Conservation (phyloP, 352 stramenopile genomes). For the Globisporangium heterothallicum region DNA sequence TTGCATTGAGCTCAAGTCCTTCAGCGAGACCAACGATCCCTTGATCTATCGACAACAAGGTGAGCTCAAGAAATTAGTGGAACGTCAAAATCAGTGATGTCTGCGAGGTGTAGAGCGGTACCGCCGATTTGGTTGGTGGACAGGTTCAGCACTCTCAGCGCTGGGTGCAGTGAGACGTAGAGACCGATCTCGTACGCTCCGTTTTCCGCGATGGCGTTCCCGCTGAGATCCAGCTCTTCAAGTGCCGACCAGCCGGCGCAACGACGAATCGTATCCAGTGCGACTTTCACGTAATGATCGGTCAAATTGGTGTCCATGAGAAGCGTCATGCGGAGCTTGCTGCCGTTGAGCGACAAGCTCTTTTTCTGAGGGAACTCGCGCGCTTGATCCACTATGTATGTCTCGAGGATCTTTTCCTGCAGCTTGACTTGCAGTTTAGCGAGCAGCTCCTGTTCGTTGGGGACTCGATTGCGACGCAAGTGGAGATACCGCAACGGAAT, state of each 20-base stretch:
- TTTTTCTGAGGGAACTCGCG: neutral
- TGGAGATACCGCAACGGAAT: conserved; percentile 42
- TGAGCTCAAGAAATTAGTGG: no score
- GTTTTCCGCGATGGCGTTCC: conserved; percentile 36
- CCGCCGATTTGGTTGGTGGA: conserved; percentile 45
- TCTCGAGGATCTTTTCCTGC: conserved; percentile 42
- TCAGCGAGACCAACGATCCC: conserved; percentile 30
- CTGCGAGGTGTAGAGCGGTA: no score
- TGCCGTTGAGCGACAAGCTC: conserved; percentile 21
- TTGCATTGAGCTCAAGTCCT: conserved; percentile 37
- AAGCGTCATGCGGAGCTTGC: conserved; percentile 17
- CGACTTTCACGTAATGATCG: conserved; percentile 26
- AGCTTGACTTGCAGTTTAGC: conserved; percentile 25
- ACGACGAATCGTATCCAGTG: conserved; percentile 17
- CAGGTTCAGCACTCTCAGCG: conserved; percentile 41
- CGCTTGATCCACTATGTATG: conserved; percentile 10
- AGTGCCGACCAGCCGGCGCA: conserved; percentile 19
- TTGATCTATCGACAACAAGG: conserved; percentile 22
- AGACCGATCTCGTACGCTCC: conserved; percentile 34
- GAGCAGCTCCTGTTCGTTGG: conserved; percentile 3
- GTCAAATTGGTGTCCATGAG: conserved; percentile 26
- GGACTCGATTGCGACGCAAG: conserved; percentile 20
- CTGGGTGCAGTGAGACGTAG: conserved; percentile 34
- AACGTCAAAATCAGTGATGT: no score
- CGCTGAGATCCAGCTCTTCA: conserved; percentile 46